A percentile compares a stretch with the other conserved stretches of the same genome.
Evolutionary conservation across 495 filamentous ascomycete genomes (phyloP).

Genomic region (Articulospora tetracladia): DNA sequence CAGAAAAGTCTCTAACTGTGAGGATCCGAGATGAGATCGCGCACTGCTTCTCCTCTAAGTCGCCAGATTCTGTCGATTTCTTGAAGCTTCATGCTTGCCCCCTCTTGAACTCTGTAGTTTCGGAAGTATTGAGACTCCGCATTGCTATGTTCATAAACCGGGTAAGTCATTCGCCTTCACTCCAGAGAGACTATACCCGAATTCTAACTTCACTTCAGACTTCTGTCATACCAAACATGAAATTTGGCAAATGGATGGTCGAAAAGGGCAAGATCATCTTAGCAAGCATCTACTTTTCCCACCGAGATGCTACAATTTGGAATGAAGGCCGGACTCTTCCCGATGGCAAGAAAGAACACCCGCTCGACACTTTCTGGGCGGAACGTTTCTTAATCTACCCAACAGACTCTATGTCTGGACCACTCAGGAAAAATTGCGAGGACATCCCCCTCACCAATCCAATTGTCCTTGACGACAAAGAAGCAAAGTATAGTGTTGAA

Average conservation of each 20-base stretch:
- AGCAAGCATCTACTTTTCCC: constrained; percentile 23
- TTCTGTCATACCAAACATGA: constrained; percentile 13
- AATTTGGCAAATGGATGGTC: constrained; percentile 23
- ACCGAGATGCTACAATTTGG: constrained; percentile 24
- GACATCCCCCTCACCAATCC: not conserved
- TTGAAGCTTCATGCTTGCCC: constrained; percentile 10
- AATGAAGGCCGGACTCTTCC: constrained; percentile 20
- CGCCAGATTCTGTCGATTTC: not conserved
- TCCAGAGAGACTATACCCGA: not conserved
- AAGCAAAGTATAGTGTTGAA: not conserved
- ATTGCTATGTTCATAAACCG: constrained; percentile 18
- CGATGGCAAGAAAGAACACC: constrained; percentile 19
- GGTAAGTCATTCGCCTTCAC: not conserved
- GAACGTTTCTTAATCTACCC: constrained; percentile 36
- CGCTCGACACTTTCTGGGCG: constrained; percentile 34
- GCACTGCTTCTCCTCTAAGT: constrained; percentile 14
- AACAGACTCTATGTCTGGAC: constrained; percentile 30
- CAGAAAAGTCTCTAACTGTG: constrained; percentile 2
- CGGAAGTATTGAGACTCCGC: constrained; percentile 23
- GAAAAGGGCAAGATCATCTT: constrained; percentile 19
- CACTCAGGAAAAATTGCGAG: constrained; percentile 7
- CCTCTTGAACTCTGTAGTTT: constrained; percentile 23
- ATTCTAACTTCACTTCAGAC: not conserved
- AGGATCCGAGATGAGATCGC: constrained; percentile 7
- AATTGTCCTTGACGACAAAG: not conserved